Percentiles rank a stretch among this genome's conserved stretches.
These are phyloP conservation scores for Microsporum canis DNA, from an alignment of 2,329 filamentous ascomycete species.

Conservation along the genomic window DNA sequence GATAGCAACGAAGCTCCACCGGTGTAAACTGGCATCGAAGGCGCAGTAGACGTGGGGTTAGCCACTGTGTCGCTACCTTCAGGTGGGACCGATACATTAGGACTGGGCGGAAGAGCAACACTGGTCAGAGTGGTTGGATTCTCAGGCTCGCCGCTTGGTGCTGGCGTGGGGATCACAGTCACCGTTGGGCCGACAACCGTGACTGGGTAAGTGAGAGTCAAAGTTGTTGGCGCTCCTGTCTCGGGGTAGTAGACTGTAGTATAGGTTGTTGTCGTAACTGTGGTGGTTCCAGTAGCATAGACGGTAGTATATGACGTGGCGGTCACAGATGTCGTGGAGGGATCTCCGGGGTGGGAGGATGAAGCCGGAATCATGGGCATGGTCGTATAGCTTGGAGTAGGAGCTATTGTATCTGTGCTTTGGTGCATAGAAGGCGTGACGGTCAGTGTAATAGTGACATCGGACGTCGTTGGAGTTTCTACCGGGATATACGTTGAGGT, in stretches of 20 bases:
- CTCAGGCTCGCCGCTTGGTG: neutral
- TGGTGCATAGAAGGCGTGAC: neutral
- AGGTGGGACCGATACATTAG: neutral
- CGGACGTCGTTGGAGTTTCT: neutral
- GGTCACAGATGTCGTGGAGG: slow-evolving; percentile 28
- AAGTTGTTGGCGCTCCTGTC: slow-evolving; percentile 19
- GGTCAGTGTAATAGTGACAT: neutral
- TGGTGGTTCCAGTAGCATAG: slow-evolving; percentile 35
- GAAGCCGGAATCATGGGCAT: slow-evolving; percentile 10
- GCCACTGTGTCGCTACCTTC: neutral
- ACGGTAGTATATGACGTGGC: slow-evolving; percentile 33
- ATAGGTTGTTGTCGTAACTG: slow-evolving; percentile 29
- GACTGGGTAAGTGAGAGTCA: slow-evolving; percentile 25
- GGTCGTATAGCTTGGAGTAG: slow-evolving; percentile 9
- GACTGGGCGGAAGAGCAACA: neutral
- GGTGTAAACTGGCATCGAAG: neutral
- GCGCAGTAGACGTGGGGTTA: neutral
- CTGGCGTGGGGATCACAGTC: neutral
- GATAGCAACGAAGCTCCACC: slow-evolving; percentile 1
- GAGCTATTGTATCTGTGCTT: neutral
- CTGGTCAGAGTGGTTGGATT: neutral
- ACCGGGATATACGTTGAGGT: neutral
- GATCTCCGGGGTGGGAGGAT: neutral
- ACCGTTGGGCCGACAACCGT: neutral
- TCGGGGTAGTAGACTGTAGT: slow-evolving; percentile 30